Evolutionary conservation across 2,329 filamentous ascomycete species (phyloP), one percentile per base, ranked within the genome.

Genomic region (Trichoderma guizhouense): DNA sequence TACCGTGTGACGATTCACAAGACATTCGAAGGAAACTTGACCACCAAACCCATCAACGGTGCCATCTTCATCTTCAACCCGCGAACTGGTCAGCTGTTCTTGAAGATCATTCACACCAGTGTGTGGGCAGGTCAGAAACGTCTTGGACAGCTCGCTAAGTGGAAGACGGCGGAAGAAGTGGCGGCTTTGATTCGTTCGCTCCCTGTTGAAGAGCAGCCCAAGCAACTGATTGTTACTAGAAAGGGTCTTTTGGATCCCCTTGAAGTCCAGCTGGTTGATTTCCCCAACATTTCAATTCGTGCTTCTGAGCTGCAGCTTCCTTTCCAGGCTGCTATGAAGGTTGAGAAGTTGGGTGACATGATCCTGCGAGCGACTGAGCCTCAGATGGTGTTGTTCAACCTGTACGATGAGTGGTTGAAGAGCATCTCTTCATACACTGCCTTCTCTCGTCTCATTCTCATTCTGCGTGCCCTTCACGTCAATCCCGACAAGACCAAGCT

Each of bases 31-130:
- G 96, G 96, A 77, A 99, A 99, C 80, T 86, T 99, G 89, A 99
- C 96, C 0, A 99, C 96, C 2, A 99, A 99, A 83, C 96, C 96
- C 4, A 99, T 99, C 87, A 99, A 99, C 81, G 96, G 96, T 80
- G 96, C 97, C 60, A 98, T 99, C 81, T 99, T 99, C 86, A 99
- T 99, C 80, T 98, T 99, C 89, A 99, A 99, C 81, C 96, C 97
- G n/a, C 90, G 95, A 72, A 99, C 96, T 67, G 96, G 96, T 65
- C 96, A 99, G 79, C 84, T 99, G 51, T 99, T 99, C 90, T 84
- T 99, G 79, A 99, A 99, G 88, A 98, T 99, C 77, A 99, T 99
- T 76, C 97, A 99, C 83, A 99, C 96, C 1, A 98, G 95, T 79
- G 97, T 99, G 32, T 99, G 96, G 96, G 96, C 96, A 66, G 96